Evolutionary conservation across 1,139 yeast genomes (phyloP).

Genomic region (Suhomyces bokatorum): DNA sequence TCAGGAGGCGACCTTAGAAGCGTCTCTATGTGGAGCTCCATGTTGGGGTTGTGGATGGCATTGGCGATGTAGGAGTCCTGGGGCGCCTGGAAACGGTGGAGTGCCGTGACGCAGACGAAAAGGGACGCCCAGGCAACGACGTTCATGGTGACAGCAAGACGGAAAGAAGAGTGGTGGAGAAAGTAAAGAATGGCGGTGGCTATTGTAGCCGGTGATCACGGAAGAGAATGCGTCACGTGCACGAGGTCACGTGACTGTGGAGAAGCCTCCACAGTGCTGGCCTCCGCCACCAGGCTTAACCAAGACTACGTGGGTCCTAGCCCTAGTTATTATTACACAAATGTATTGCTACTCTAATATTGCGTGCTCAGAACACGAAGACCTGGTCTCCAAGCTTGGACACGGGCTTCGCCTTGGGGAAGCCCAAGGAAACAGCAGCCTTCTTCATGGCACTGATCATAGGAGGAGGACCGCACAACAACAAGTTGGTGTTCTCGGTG

Average conservation of each 20-base stretch:
- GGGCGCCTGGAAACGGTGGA: conserved; percentile 7
- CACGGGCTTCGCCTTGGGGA: conserved; percentile 83
- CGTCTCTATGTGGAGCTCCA: conserved; percentile 23
- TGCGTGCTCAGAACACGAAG: conserved; percentile 62
- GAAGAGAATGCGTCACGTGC: background rate
- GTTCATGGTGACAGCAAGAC: conserved; percentile 1
- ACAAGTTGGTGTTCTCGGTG: conserved; percentile 62
- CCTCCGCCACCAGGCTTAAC: no score
- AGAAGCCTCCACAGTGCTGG: no score
- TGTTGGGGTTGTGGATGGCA: conserved; percentile 10
- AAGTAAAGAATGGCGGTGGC: background rate
- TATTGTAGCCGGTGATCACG: background rate
- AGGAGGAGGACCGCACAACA: conserved; percentile 95
- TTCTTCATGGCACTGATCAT: conserved; percentile 80
- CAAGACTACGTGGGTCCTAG: no score
- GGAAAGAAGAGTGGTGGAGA: background rate
- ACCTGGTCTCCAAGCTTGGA: conserved; percentile 92
- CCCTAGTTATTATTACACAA: background rate
- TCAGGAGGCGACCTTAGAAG: conserved; percentile 32
- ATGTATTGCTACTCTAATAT: background rate
- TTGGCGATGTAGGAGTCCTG: conserved; percentile 13
- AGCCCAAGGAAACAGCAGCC: conserved; percentile 78
- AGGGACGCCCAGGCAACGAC: conserved; percentile 2
- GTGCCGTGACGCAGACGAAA: background rate
- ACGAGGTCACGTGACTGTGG: background rate